A percentile compares a stretch with the other conserved stretches of the same genome.
Evolutionary conservation across 495 filamentous ascomycete genomes (phyloP).

Genomic region (Penicillium waksmanii): DNA sequence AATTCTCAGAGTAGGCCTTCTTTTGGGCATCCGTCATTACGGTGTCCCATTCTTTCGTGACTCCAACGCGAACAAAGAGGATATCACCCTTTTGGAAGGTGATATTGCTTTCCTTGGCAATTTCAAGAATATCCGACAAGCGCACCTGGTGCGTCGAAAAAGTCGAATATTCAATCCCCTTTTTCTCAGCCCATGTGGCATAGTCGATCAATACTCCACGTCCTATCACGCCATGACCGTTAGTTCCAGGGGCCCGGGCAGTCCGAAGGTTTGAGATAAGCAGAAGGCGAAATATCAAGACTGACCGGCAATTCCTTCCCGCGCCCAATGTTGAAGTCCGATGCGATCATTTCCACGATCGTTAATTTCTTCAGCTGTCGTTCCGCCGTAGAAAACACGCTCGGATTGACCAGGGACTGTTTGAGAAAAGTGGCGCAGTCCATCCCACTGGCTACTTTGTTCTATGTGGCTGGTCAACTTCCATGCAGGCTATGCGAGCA

Average conservation of each 20-base stretch:
- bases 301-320: constrained; percentile 50
- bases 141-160: constrained; percentile 46
- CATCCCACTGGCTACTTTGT: constrained; percentile 74
- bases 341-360: constrained; percentile 55
- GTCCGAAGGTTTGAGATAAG: background rate
- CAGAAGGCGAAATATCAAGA: background rate
- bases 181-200: constrained; percentile 50
- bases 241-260: background rate
- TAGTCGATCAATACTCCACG: constrained; percentile 60
- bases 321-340: constrained; percentile 50
- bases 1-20: constrained; percentile 29
- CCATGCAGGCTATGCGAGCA: background rate
- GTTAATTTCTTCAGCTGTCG: constrained; percentile 48
- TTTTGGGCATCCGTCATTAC: constrained; percentile 43
- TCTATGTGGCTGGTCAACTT: constrained; percentile 32
- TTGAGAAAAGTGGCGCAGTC: constrained; percentile 58
- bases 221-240: constrained; percentile 29
- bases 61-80: constrained; percentile 56
- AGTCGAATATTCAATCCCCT: constrained; percentile 39
- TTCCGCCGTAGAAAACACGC: constrained; percentile 56
- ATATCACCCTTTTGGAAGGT: constrained; percentile 54
- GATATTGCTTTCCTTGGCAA: constrained; percentile 39
- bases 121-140: constrained; percentile 43
- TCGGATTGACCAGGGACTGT: constrained; percentile 34
- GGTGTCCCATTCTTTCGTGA: constrained; percentile 44